phyloP scores from a whole-genome alignment of 2,329 filamentous ascomycete species.

The Clonostachys rosea region DNA sequence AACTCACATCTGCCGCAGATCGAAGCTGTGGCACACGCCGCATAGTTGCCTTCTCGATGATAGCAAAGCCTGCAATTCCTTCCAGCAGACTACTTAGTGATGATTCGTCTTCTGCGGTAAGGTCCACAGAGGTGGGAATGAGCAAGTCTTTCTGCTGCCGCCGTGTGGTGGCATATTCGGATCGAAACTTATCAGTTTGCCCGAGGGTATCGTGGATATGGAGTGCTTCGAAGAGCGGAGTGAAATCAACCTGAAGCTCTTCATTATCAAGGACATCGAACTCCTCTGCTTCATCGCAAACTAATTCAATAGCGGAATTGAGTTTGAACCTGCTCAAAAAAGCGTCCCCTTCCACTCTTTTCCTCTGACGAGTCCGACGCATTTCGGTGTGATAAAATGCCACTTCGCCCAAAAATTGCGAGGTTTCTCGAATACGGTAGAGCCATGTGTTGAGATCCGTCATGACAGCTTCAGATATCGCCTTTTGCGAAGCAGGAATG shows the following conservation, averaged over 20 bases:
- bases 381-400: slow-evolving; percentile 95
- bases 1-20: slow-evolving; percentile 70
- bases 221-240: slow-evolving; percentile 86
- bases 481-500: slow-evolving; percentile 85
- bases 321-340: slow-evolving; percentile 82
- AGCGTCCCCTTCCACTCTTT: slow-evolving; percentile 70
- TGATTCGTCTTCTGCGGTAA: slow-evolving; percentile 78
- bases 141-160: slow-evolving; percentile 89
- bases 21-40: slow-evolving; percentile 78
- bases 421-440: slow-evolving; percentile 90
- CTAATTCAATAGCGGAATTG: slow-evolving; percentile 92
- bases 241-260: slow-evolving; percentile 90
- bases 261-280: slow-evolving; percentile 96
- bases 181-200: slow-evolving; percentile 84
- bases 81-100: slow-evolving; percentile 88
- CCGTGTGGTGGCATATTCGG: slow-evolving; percentile 88
- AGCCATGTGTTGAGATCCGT: slow-evolving; percentile 95
- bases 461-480: slow-evolving; percentile 96
- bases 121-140: slow-evolving; percentile 68
- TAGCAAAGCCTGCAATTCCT: slow-evolving; percentile 92
- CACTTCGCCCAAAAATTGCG: slow-evolving; percentile 92
- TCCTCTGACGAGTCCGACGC: slow-evolving; percentile 75
- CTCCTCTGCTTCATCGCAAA: slow-evolving; percentile 92
- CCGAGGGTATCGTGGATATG: slow-evolving; percentile 96
- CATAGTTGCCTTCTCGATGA: slow-evolving; percentile 94